Evolutionary conservation across 352 stramenopile genomes (phyloP).

Genomic region (Pseudoperonospora humuli): DNA sequence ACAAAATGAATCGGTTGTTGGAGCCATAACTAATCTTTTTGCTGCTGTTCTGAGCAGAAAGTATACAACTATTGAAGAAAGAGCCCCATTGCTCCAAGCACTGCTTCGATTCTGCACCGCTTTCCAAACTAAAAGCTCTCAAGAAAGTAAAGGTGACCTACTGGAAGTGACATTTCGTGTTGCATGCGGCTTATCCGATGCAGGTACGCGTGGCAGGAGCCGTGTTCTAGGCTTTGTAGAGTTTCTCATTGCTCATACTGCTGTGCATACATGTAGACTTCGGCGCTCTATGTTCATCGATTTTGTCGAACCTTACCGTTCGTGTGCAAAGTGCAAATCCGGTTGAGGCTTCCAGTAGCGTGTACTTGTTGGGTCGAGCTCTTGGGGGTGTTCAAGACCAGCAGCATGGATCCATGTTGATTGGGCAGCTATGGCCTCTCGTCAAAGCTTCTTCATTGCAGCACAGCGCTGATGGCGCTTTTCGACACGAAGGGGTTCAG

Average conservation of each 20-base stretch:
- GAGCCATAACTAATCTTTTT: constrained; percentile 1
- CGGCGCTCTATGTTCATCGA: constrained; percentile 35
- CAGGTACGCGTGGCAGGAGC: constrained; percentile 24
- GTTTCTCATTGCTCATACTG: constrained; percentile 3
- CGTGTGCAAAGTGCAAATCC: constrained; percentile 26
- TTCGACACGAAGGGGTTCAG: constrained; percentile 28
- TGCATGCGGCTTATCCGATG: constrained; percentile 30
- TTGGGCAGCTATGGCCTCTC: constrained; percentile 47
- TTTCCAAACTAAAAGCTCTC: constrained; percentile 5
- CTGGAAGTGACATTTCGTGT: constrained; percentile 60
- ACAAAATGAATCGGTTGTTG: background rate
- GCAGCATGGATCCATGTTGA: constrained; percentile 21
- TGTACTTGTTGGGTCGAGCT: constrained; percentile 49
- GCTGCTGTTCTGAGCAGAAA: constrained; percentile 31
- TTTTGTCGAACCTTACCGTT: constrained; percentile 29
- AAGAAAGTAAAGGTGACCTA: constrained; percentile 36
- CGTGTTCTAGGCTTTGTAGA: background rate
- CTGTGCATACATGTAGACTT: constrained; percentile 31
- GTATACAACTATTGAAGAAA: constrained; percentile 49
- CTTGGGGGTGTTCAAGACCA: constrained; percentile 36
- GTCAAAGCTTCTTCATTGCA: constrained; percentile 26
- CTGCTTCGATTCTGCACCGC: constrained; percentile 22
- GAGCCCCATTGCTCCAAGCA: constrained; percentile 30
- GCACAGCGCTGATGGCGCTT: constrained; percentile 23
- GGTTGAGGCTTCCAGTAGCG: constrained; percentile 18